Base-by-base conservation (phyloP, 2,329 filamentous ascomycete genomes). In the Amylocarpus encephaloides region DNA sequence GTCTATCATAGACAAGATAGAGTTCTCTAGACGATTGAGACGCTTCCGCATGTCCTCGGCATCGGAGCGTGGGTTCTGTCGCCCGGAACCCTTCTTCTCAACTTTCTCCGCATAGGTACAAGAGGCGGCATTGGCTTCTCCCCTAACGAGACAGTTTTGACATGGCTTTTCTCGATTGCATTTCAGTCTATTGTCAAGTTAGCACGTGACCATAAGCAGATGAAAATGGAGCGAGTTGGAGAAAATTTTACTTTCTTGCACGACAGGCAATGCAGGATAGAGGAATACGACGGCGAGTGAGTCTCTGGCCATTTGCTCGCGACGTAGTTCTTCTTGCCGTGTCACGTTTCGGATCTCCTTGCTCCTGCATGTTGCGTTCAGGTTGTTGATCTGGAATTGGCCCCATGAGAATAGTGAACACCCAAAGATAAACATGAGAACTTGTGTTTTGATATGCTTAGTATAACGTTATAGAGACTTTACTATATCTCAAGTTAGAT, bases 111-210 rank as follows among this genome's bases (percentile, higher is more conserved):
- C 88, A 88, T 67, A 85, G 88, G 65, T 89, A 91, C 91, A 95
- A 95, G 64, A 95, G 70, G 34, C 86, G 91, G 86, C 84, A 46
- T 77, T 70, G 6, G 83, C 82, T 68, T 89, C 87, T 57, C 82
- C 86, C 58, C 89, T 83, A 70, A 94, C 95, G 50, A 87, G 82
- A 68, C 91, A 97, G 66, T 96, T 96, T 69, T 92, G 88, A 71
- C 89, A 96, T 39, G 91, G 91, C 56, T 89, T 82, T 54, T 80
- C 82, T 62, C 91, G 83, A 68, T 96, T 93, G 73, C 91, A 97
- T 80, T 95, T 95, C 68, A 92, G 78, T 62, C 76, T 80, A 13
- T 64, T 35, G 18, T 50, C 43, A n/a, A 38, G 16, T 43, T 38
- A 43, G 40, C 72, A 71, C 63, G 16, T 22, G 4, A 43, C 49